phyloP scores from a whole-genome alignment of 2,329 filamentous ascomycete genomes.

The Fusarium clavum region DNA sequence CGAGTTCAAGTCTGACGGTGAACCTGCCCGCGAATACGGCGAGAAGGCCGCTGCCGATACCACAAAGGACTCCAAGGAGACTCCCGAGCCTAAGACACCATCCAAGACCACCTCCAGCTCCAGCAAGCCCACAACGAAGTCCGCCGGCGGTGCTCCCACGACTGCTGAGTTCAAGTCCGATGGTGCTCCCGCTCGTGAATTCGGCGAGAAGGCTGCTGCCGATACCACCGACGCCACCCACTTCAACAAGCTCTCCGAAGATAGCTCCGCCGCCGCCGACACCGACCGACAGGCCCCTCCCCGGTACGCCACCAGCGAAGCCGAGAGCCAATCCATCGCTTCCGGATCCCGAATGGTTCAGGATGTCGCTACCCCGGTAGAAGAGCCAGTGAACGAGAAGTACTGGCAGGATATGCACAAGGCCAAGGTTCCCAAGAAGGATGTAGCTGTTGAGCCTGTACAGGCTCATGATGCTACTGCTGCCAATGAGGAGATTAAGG shows the following conservation, averaged over 20 bases:
- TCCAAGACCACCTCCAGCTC: too few species aligned
- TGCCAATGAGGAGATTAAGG: slow-evolving; percentile 44
- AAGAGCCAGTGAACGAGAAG: slow-evolving; percentile 18
- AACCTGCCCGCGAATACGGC: neutral
- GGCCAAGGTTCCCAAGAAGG: slow-evolving; percentile 23
- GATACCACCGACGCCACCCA: neutral
- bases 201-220: neutral
- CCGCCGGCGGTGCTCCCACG: too few species aligned
- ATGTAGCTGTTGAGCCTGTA: slow-evolving; percentile 19
- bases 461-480: slow-evolving; percentile 48
- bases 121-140: too few species aligned
- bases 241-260: neutral
- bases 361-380: slow-evolving; percentile 25
- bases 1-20: slow-evolving; percentile 7
- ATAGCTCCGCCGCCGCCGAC: slow-evolving; percentile 1
- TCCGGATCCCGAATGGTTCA: slow-evolving; percentile 23
- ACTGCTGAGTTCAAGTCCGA: too few species aligned
- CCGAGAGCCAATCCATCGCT: slow-evolving; percentile 1
- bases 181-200: too few species aligned
- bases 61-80: neutral
- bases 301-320: neutral
- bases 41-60: neutral
- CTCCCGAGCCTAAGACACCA: too few species aligned
- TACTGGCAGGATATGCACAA: slow-evolving; percentile 27
- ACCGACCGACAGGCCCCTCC: slow-evolving; percentile 1